These are phyloP conservation scores for Aspergillus costaricaensis DNA, from an alignment of 2,329 filamentous ascomycete genomes.

Conservation along the genomic window DNA sequence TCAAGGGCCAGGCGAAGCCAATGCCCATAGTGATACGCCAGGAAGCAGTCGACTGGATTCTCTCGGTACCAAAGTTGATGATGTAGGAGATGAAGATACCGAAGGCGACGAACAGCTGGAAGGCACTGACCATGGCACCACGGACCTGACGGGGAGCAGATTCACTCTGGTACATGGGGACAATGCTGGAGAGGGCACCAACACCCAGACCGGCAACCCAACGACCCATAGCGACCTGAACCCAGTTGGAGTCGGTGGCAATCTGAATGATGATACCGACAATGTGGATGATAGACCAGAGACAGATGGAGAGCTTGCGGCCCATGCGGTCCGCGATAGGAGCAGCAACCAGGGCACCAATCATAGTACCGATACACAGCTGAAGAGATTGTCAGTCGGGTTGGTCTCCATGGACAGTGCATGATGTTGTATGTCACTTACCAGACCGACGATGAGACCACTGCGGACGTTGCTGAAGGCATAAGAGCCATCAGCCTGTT, in stretches of 20 bases:
- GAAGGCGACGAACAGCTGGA: constrained; percentile 54
- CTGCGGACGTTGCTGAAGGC: constrained; percentile 48
- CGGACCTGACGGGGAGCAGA: constrained; percentile 50
- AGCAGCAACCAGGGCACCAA: constrained; percentile 45
- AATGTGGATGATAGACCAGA: constrained; percentile 49
- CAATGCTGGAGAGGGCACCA: constrained; percentile 49
- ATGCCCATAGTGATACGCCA: constrained; percentile 58
- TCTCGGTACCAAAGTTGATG: constrained; percentile 51
- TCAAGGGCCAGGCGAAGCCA: constrained; percentile 58
- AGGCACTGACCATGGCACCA: constrained; percentile 51
- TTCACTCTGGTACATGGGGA: constrained; percentile 53
- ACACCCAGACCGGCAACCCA: constrained; percentile 51
- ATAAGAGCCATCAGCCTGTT: constrained; percentile 35
- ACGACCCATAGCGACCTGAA: constrained; percentile 49
- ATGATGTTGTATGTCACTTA: constrained; percentile 25
- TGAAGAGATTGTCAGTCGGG: constrained; percentile 23
- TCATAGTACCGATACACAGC: constrained; percentile 49
- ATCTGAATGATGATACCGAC: constrained; percentile 52
- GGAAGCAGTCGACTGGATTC: constrained; percentile 45
- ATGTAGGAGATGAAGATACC: constrained; percentile 53
- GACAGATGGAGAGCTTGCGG: constrained; percentile 47
- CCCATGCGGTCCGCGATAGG: constrained; percentile 50
- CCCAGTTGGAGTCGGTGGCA: constrained; percentile 43
- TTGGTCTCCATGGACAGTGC: background rate
- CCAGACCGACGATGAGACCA: constrained; percentile 49